Evolutionary conservation across 140 eudicot species (phyloP).

Genomic region (Artemisia princeps): DNA sequence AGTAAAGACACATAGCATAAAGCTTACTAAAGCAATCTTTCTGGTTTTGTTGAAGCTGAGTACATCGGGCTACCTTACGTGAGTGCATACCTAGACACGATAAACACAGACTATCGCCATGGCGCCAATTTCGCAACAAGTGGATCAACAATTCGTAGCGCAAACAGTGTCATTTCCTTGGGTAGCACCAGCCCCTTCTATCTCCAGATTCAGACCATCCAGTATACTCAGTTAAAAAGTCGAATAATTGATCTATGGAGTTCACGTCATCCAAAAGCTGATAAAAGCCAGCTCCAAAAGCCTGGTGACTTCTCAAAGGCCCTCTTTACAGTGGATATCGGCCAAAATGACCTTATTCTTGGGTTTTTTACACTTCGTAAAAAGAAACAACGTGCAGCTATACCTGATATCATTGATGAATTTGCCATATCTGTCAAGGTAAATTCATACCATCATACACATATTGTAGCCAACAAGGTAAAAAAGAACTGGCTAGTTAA

Average conservation of each 20-base stretch:
- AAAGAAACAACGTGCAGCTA: conserved; percentile 53
- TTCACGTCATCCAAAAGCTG: conserved; percentile 31
- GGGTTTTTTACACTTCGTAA: conserved; percentile 58
- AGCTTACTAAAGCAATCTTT: neutral
- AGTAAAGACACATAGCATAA: no score
- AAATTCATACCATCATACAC: neutral
- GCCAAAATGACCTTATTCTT: conserved; percentile 80
- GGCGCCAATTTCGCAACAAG: conserved; percentile 75
- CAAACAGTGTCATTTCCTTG: conserved; percentile 44
- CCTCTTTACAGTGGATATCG: conserved; percentile 73
- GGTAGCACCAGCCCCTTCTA: conserved; percentile 59
- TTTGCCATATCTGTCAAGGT: conserved; percentile 51
- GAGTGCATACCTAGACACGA: conserved; percentile 55
- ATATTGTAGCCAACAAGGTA: no score
- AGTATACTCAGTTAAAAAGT: conserved; percentile 43
- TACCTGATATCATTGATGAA: conserved; percentile 57
- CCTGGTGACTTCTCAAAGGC: conserved; percentile 41
- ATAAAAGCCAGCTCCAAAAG: conserved; percentile 35
- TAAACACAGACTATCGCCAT: conserved; percentile 62
- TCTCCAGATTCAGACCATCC: conserved; percentile 40
- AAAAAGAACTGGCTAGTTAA: no score
- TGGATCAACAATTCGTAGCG: conserved; percentile 61
- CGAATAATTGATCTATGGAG: conserved; percentile 34
- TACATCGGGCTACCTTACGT: conserved; percentile 48
- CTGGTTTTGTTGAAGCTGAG: conserved; percentile 39